Conservation (phyloP, 345 rosid genomes). For the Arabis alpina region DNA sequence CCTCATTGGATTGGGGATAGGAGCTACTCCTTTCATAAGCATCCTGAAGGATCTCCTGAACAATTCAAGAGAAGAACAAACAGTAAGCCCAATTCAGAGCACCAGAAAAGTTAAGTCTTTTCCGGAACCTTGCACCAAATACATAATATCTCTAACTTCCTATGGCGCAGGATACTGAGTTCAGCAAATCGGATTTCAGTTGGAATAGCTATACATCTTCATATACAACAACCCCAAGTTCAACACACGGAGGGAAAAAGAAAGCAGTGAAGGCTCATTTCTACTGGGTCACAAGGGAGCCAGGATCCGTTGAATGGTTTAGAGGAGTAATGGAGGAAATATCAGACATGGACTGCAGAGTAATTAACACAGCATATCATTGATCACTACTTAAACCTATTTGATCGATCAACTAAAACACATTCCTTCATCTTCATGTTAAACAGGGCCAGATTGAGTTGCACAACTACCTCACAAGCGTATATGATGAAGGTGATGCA, state of each 20-base stretch:
- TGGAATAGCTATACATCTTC: slow-evolving; percentile 74
- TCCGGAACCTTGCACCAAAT: slow-evolving; percentile 23
- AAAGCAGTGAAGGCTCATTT: slow-evolving; percentile 76
- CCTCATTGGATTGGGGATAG: slow-evolving; percentile 93
- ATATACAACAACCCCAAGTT: slow-evolving; percentile 40
- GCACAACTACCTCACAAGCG: slow-evolving; percentile 96
- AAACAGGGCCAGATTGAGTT: slow-evolving; percentile 90
- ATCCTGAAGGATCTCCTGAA: slow-evolving; percentile 82
- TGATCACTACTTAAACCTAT: not conserved
- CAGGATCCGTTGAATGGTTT: slow-evolving; percentile 95
- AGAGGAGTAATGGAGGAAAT: slow-evolving; percentile 96
- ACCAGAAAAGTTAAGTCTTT: not conserved
- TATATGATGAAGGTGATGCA: slow-evolving; percentile 98
- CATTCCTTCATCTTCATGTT: slow-evolving; percentile 12
- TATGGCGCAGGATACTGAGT: slow-evolving; percentile 64
- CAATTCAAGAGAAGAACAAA: slow-evolving; percentile 76
- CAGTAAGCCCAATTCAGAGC: slow-evolving; percentile 41
- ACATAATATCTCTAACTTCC: slow-evolving; percentile 20
- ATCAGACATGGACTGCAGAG: slow-evolving; percentile 87
- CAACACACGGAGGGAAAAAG: slow-evolving; percentile 57
- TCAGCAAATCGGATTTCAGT: slow-evolving; percentile 70
- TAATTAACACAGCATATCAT: slow-evolving; percentile 44
- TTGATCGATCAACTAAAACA: slow-evolving; percentile 9
- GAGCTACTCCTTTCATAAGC: slow-evolving; percentile 98
- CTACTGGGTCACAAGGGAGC: slow-evolving; percentile 98